Evolutionary conservation across 148 eudicot species (phyloP), one percentile per base, ranked within the genome.

Genomic region (Fagopyrum homotropicum): DNA sequence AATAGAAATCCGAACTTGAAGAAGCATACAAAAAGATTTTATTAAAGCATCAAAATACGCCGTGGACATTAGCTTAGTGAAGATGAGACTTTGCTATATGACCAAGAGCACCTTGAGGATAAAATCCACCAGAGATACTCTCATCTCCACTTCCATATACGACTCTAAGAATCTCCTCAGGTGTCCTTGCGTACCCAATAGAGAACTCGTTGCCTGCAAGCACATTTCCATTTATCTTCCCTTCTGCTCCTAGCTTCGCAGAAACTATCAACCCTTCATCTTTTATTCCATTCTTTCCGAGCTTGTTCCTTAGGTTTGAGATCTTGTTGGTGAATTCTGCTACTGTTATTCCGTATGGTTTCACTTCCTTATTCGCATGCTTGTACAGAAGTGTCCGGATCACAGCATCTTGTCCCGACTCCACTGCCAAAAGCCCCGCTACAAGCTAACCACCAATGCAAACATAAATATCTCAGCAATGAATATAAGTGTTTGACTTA

Each of bases 401-500:
- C 1, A 94, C 90, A 5, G 97, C 98, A 35, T 94, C 98, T 73
- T 94, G 98, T 30, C 98, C 98, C 35, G 98, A 84, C 56, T 92
- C 92, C 71, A 92, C 96, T 0, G 93, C 97, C 44, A 94, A 16
- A 12, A 91, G 86, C 72, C 93, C 90, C 8, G 93, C 97, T 52
- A 94, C 90, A 7, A 91, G 84, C 93, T 93, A 85, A 72, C 40
- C 9, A 26, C 8, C 26, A 14, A 61, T 35, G 3, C 40, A 35
- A 1, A 35, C 40, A 35, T 35, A 35, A 35, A 35, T 35, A 35
- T 35, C 40, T 35, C 40, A 22, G 26, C 26, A 22, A 22, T 22
- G 26, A 22, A 22, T 22, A 22, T 22, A 22, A 22, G 26, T 22
- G 26, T 22, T 22, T 22, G 26, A 22, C 26, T 22, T 22, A 22